These are phyloP conservation scores for Pholiota molesta DNA, from an alignment of 768 basidiomycete species.

Conservation along the genomic window DNA sequence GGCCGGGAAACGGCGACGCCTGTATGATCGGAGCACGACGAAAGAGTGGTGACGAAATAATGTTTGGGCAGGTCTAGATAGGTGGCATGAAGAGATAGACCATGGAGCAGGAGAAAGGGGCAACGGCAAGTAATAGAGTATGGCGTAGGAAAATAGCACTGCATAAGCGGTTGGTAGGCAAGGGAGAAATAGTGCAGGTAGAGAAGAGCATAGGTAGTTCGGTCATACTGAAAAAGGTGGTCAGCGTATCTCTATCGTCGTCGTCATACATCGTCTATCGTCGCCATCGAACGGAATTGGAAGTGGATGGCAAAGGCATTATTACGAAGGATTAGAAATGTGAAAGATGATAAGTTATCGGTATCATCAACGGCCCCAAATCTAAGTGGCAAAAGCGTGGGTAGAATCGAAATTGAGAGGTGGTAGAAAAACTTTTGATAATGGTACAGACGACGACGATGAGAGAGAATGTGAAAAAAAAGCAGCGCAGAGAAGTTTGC, in stretches of 20 bases:
- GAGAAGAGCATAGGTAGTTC: not conserved
- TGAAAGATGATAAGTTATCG: constrained; percentile 3
- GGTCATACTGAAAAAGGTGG: not conserved
- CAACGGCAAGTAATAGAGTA: not conserved
- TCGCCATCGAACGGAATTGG: not conserved
- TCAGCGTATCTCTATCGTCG: not conserved
- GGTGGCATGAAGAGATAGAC: not conserved
- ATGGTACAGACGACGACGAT: constrained; percentile 1
- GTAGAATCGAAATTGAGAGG: not conserved
- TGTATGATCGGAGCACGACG: not conserved
- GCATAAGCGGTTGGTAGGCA: not conserved
- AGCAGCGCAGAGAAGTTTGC: constrained; percentile 11
- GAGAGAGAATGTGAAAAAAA: constrained; percentile 5
- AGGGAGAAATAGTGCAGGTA: not conserved
- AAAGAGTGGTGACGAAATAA: not conserved
- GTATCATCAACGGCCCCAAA: not conserved
- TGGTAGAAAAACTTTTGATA: not conserved
- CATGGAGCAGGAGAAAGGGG: not conserved
- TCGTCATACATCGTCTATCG: not conserved
- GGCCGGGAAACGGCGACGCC: not conserved
- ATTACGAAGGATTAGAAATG: not conserved
- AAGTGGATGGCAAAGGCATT: not conserved
- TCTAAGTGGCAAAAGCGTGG: not conserved
- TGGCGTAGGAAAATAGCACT: not conserved
- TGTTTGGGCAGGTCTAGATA: not conserved